Conservation (phyloP, 306 rosid genomes). For the Pyrus bretschneideri region DNA sequence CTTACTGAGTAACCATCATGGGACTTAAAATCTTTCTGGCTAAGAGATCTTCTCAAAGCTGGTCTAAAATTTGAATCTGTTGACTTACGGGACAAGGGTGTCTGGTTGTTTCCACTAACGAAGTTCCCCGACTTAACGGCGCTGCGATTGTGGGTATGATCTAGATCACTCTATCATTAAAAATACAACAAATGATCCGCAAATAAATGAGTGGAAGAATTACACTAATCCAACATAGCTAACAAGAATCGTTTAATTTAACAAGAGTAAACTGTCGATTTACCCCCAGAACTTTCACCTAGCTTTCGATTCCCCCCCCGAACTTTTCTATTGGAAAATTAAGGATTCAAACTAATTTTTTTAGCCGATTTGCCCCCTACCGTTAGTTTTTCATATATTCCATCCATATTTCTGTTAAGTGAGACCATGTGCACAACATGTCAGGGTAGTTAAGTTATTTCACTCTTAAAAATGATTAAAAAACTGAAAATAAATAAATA, state of each 20-base stretch:
- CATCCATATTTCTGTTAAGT: too few relatives aligned
- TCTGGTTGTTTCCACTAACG: slow-evolving; percentile 35
- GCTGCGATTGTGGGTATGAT: slow-evolving; percentile 47
- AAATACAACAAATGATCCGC: slow-evolving; percentile 8
- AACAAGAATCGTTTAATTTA: not conserved
- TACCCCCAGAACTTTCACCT: too few relatives aligned
- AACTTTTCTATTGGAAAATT: too few relatives aligned
- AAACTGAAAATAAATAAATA: too few relatives aligned
- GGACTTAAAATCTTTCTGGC: slow-evolving; percentile 66
- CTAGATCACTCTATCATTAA: slow-evolving; percentile 71
- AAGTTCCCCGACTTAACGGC: slow-evolving; percentile 37
- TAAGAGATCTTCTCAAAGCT: slow-evolving; percentile 59
- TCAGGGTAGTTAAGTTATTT: too few relatives aligned
- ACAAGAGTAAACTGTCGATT: not conserved
- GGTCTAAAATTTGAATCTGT: slow-evolving; percentile 52
- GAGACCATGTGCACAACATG: too few relatives aligned
- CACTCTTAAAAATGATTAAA: too few relatives aligned
- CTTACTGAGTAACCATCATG: slow-evolving; percentile 94
- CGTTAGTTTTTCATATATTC: too few relatives aligned
- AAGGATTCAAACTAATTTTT: too few relatives aligned
- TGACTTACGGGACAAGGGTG: slow-evolving; percentile 29
- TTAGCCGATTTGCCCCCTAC: too few relatives aligned
- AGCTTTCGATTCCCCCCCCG: too few relatives aligned
- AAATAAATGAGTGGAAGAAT: not conserved
- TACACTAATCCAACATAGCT: not conserved